Percentiles rank a stretch among this genome's conserved stretches.
phyloP scores from a whole-genome alignment of 208 protist genomes.

The Plasmodiophora brassicae region DNA sequence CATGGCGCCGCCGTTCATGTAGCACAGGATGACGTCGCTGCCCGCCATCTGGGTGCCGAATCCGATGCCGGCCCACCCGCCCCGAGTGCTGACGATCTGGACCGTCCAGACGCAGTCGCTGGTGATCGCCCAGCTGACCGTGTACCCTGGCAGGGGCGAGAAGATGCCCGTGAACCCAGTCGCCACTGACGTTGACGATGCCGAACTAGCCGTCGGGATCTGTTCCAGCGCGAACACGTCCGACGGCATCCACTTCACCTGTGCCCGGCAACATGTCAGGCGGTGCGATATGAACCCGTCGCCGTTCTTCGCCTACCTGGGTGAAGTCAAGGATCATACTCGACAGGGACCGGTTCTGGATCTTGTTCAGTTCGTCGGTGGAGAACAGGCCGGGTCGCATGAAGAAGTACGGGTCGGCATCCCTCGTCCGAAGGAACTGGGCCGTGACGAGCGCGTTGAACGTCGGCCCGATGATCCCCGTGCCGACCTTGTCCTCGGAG shows the following conservation, averaged over 20 bases:
- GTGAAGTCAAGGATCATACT: background rate
- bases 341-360: background rate
- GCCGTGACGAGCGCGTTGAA: background rate
- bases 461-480: background rate
- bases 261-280: too few relatives aligned
- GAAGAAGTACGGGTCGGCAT: background rate
- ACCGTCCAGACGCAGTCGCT: background rate
- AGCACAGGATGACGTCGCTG: conserved; percentile 1
- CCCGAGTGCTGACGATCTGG: background rate
- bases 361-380: background rate
- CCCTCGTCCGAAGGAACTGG: background rate
- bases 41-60: background rate
- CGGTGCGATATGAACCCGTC: too few relatives aligned
- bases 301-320: too few relatives aligned
- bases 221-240: background rate
- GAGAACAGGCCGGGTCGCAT: background rate
- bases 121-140: background rate
- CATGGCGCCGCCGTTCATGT: background rate
- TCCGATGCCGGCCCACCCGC: background rate
- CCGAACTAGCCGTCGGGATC: background rate
- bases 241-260: background rate
- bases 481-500: background rate
- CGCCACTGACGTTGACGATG: background rate
- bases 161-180: background rate
- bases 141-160: background rate